Evolutionary conservation across 805 yeast species (phyloP).

Genomic region (Candida suzukii): DNA sequence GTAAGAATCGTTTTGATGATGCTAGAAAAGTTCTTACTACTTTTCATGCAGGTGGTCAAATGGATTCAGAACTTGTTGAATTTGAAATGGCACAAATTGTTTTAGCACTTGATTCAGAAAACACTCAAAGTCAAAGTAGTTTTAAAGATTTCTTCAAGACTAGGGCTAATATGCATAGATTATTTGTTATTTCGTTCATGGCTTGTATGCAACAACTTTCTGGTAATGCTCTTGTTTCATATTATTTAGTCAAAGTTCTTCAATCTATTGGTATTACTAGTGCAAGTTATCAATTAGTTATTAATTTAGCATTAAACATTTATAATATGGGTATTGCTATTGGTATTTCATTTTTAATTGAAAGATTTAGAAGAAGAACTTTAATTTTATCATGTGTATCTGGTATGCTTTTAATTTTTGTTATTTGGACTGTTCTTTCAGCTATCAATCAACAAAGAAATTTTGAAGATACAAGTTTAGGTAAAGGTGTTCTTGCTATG

Average conservation of each 20-base stretch:
- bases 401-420: slow-evolving; percentile 31
- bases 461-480: slow-evolving; percentile 29
- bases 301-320: slow-evolving; percentile 44
- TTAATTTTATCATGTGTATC: slow-evolving; percentile 30
- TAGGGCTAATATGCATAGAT: slow-evolving; percentile 29
- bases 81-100: slow-evolving; percentile 25
- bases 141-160: neutral
- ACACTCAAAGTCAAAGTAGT: slow-evolving; percentile 21
- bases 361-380: slow-evolving; percentile 28
- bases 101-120: slow-evolving; percentile 27
- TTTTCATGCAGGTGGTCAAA: slow-evolving; percentile 29
- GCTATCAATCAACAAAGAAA: slow-evolving; percentile 33
- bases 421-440: slow-evolving; percentile 38
- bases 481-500: slow-evolving; percentile 44
- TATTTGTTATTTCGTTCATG: slow-evolving; percentile 22
- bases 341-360: slow-evolving; percentile 21
- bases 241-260: slow-evolving; percentile 38
- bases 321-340: slow-evolving; percentile 33
- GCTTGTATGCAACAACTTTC: slow-evolving; percentile 30
- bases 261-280: slow-evolving; percentile 45
- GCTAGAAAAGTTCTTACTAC: slow-evolving; percentile 25
- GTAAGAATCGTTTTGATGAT: slow-evolving; percentile 25
- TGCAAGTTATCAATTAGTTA: slow-evolving; percentile 34
- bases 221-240: slow-evolving; percentile 39
- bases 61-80: slow-evolving; percentile 25